These are phyloP conservation scores for Yamadazyma buinensis DNA, from an alignment of 1,139 yeast species.

Conservation along the genomic window DNA sequence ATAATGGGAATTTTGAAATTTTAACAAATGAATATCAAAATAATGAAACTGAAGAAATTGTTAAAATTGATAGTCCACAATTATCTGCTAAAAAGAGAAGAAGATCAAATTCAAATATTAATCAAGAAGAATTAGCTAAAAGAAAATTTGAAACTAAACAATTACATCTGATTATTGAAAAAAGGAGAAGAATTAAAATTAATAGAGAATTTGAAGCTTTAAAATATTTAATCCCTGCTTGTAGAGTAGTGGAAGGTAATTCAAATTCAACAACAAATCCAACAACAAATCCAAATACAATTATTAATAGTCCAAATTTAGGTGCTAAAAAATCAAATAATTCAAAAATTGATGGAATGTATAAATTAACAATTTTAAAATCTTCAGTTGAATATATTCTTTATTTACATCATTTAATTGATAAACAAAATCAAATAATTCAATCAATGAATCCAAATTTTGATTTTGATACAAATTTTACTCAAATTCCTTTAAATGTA, in stretches of 20 bases:
- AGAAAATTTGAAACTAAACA: slow-evolving; percentile 55
- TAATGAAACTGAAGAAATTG: slow-evolving; percentile 1
- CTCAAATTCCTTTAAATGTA: slow-evolving; percentile 51
- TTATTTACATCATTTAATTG: slow-evolving; percentile 59
- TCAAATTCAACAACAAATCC: slow-evolving; percentile 1
- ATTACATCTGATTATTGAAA: slow-evolving; percentile 78
- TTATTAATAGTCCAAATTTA: slow-evolving; percentile 7
- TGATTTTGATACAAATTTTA: slow-evolving; percentile 42
- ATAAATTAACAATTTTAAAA: slow-evolving; percentile 74
- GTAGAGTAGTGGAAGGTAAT: slow-evolving; percentile 24
- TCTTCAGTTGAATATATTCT: slow-evolving; percentile 78
- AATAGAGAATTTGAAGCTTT: slow-evolving; percentile 82
- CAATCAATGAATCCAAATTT: slow-evolving; percentile 18
- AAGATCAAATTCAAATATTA: slow-evolving; percentile 43
- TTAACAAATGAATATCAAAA: slow-evolving; percentile 31
- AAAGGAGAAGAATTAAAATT: slow-evolving; percentile 72
- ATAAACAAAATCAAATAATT: slow-evolving; percentile 41
- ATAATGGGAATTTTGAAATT: slow-evolving; percentile 41
- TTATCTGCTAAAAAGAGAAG: slow-evolving; percentile 33
- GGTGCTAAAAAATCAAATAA: slow-evolving; percentile 12
- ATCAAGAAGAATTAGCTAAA: slow-evolving; percentile 52
- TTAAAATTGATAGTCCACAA: slow-evolving; percentile 6
- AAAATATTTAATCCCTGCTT: slow-evolving; percentile 75
- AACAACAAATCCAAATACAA: neutral
- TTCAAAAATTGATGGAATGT: slow-evolving; percentile 60